Percentiles rank a stretch among this genome's conserved stretches.
Conservation (phyloP, 345 rosid genomes). For the Acer negundo region DNA sequence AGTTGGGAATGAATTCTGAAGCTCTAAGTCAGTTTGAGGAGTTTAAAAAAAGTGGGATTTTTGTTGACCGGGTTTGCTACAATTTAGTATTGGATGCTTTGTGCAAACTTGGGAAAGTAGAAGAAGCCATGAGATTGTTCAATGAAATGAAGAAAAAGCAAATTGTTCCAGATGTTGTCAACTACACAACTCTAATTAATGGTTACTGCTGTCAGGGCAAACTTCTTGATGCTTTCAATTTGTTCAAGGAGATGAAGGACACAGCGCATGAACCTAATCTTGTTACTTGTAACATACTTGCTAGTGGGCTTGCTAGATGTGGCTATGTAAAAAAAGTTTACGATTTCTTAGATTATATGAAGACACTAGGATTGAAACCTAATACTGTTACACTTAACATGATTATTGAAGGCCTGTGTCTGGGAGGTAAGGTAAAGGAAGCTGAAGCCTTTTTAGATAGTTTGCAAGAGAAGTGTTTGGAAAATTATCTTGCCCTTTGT, state of each 20-base stretch:
- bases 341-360: constrained; percentile 39
- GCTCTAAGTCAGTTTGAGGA: constrained; percentile 42
- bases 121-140: constrained; percentile 51
- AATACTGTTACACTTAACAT: constrained; percentile 44
- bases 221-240: constrained; percentile 43
- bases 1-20: constrained; percentile 42
- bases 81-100: constrained; percentile 53
- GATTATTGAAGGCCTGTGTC: constrained; percentile 73
- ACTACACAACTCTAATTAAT: constrained; percentile 69
- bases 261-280: constrained; percentile 52
- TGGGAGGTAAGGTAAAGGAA: constrained; percentile 55
- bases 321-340: constrained; percentile 43
- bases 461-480: constrained; percentile 39
- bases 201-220: constrained; percentile 66
- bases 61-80: constrained; percentile 59
- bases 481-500: constrained; percentile 53
- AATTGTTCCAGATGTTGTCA: constrained; percentile 52
- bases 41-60: constrained; percentile 41
- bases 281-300: constrained; percentile 54
- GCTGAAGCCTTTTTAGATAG: constrained; percentile 55
- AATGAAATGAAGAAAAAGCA: constrained; percentile 55
- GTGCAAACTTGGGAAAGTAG: constrained; percentile 62
- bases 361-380: constrained; percentile 49
- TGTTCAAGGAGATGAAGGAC: constrained; percentile 55
- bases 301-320: constrained; percentile 49